Evolutionary conservation across 768 basidiomycete genomes (phyloP).

Genomic region (Suillus occidentalis): DNA sequence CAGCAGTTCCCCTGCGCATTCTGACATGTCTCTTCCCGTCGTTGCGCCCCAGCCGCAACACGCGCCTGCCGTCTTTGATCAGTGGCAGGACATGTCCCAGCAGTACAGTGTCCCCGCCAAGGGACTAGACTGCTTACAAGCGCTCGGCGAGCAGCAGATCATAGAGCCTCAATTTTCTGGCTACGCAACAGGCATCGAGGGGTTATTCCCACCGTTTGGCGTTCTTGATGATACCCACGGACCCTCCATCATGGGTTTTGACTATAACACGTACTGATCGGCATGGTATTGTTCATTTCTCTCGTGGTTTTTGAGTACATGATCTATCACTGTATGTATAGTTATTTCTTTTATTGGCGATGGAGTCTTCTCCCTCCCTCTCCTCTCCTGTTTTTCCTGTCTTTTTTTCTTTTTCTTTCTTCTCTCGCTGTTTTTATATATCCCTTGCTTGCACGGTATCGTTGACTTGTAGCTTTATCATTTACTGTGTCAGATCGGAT

Average conservation of each 20-base stretch:
- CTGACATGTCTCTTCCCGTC: constrained; percentile 29
- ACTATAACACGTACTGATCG: not conserved
- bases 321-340: constrained; percentile 8
- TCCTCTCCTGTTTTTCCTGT: no score
- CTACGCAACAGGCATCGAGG: constrained; percentile 8
- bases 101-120: not conserved
- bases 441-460: constrained; percentile 2
- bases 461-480: constrained; percentile 4
- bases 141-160: not conserved
- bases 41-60: constrained; percentile 30
- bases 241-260: constrained; percentile 4
- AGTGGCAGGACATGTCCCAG: constrained; percentile 20
- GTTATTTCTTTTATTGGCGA: constrained; percentile 1
- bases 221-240: constrained; percentile 3
- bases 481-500: not conserved
- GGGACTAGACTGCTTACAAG: not conserved
- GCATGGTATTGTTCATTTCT: not conserved
- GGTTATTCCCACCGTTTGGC: constrained; percentile 1
- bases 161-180: not conserved
- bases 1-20: constrained; percentile 40
- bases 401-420: not conserved
- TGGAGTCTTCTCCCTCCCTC: not conserved
- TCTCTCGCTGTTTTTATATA: constrained; percentile 1
- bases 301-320: not conserved
- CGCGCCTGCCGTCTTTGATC: constrained; percentile 13